Evolutionary conservation across 202 grass and related monocot species (phyloP).

Genomic region (Dendrocalamus latiflorus): DNA sequence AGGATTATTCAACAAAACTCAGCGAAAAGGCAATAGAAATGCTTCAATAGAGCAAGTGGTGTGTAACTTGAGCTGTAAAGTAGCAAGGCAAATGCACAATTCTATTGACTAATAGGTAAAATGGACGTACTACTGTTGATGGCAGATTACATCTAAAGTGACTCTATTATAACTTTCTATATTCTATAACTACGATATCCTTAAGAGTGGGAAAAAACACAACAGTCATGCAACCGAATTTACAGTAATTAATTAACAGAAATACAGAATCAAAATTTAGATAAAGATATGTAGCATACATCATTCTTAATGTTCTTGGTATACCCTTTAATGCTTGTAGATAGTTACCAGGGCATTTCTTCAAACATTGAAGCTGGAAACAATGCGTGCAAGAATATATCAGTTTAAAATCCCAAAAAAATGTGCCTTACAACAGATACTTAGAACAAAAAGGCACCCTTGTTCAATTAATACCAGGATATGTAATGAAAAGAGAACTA

Average conservation of each 20-base stretch:
- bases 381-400: slow-evolving; percentile 12
- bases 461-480: slow-evolving; percentile 9
- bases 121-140: background rate
- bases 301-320: slow-evolving; percentile 97
- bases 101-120: background rate
- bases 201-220: background rate
- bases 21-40: background rate
- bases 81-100: background rate
- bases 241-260: background rate
- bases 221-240: background rate
- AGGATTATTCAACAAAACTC: slow-evolving; percentile 11
- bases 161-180: background rate
- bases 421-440: background rate
- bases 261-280: background rate
- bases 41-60: background rate
- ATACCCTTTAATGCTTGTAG: slow-evolving; percentile 93
- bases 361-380: slow-evolving; percentile 86
- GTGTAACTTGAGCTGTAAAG: background rate
- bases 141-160: background rate
- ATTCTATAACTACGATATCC: background rate
- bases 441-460: background rate
- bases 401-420: background rate
- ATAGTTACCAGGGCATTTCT: slow-evolving; percentile 94
- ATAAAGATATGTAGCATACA: slow-evolving; percentile 52
- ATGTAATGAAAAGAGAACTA: slow-evolving; percentile 2